Evolutionary conservation across 805 yeast genomes (phyloP).

Genomic region (Ogataea glucozyma): DNA sequence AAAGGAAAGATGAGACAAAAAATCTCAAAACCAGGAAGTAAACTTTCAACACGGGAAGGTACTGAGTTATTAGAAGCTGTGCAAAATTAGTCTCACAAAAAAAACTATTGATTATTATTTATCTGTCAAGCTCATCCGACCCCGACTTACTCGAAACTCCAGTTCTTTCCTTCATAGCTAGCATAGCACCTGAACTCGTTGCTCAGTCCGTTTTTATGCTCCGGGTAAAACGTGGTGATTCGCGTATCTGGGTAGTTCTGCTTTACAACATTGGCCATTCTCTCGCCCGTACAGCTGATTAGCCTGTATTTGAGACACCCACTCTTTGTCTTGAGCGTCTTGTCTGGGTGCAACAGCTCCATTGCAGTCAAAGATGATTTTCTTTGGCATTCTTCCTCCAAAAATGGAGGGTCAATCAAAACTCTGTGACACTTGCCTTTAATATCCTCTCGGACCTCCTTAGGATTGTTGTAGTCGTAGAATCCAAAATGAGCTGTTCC

Average conservation of each 20-base stretch:
- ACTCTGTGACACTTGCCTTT: slow-evolving; percentile 67
- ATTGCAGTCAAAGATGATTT: slow-evolving; percentile 68
- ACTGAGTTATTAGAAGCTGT: background rate
- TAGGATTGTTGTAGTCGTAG: slow-evolving; percentile 76
- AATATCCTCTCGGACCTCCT: slow-evolving; percentile 55
- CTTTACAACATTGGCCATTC: slow-evolving; percentile 68
- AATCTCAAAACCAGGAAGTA: background rate
- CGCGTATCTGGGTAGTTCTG: slow-evolving; percentile 62
- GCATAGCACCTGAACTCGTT: slow-evolving; percentile 90
- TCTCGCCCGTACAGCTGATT: slow-evolving; percentile 86
- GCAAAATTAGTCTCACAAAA: background rate
- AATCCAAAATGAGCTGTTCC: slow-evolving; percentile 65
- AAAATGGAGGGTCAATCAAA: slow-evolving; percentile 85
- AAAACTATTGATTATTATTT: background rate
- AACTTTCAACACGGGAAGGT: no score
- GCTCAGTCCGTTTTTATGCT: slow-evolving; percentile 81
- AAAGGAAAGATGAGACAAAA: background rate
- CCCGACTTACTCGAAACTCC: slow-evolving; percentile 49
- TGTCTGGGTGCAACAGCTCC: slow-evolving; percentile 49
- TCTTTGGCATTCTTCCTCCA: slow-evolving; percentile 78
- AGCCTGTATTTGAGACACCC: slow-evolving; percentile 50
- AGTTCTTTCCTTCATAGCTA: slow-evolving; percentile 62
- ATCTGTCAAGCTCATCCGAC: background rate
- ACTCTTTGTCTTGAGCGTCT: slow-evolving; percentile 36
- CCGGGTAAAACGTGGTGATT: slow-evolving; percentile 71